Base-by-base conservation (phyloP, 768 basidiomycete species). In the Tephrocybe sp. region DNA sequence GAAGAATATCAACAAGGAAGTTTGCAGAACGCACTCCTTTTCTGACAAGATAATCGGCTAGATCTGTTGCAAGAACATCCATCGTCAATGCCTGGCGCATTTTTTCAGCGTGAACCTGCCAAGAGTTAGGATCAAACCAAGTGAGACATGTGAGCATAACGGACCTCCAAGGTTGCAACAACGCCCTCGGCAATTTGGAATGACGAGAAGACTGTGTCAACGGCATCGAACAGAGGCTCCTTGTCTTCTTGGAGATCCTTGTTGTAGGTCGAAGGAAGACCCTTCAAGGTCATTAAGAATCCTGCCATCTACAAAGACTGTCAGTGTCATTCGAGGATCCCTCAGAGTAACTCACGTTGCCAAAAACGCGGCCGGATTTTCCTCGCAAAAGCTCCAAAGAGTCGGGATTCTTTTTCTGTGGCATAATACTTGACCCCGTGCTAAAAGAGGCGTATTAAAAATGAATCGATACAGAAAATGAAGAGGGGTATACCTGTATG, bases 401-500 rank as follows among this genome's bases (percentile, higher is more conserved):
- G 67, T 98, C 97, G 0, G 95, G 92, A 64, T 98, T 98, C 73
- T 98, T 99, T 75, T 99, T 98, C 66, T 98, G 97, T 4, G 97
- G 97, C 97, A 99, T 99, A 66, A 99, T 98, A 59, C 95, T 98
- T 34, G 95, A 98, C 6, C 97, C 97, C 38, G 97, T 99, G 65
- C 94, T 98, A 58, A 10, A 43, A 57, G 20, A 34, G 24, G 12
- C 17, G 11, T 30, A 47, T 47, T 24, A 23, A 37, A 12, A 32
- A 37, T 26, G 37, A 46, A 20, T 26, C 21, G n/a, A 44, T 43
- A 20, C 20, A 36, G 38, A 34, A 8, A 14, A 21, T 9, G 15
- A 24, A 41, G 9, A 20, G 17, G 6, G 3, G 50, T 25, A 3
- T 48, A 93, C 95, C 90, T 93, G 71, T 99, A 99, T 4, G 97